These are phyloP conservation scores for Dimocarpus longan DNA, from an alignment of 345 rosid genomes.

Conservation along the genomic window DNA sequence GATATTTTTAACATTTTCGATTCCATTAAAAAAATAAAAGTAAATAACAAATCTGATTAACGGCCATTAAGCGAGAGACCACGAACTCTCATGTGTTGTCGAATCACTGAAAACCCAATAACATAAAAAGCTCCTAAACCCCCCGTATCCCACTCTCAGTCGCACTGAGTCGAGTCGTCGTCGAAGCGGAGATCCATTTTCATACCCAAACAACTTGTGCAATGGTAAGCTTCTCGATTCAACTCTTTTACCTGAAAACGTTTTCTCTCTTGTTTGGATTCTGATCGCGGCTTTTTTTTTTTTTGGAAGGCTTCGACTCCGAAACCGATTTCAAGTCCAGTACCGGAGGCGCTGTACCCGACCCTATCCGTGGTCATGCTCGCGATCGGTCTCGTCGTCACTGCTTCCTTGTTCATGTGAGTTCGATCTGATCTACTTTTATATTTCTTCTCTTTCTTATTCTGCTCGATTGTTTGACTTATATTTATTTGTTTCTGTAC, in stretches of 20 bases:
- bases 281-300: neutral
- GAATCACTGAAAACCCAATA: neutral
- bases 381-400: conserved; percentile 67
- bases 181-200: neutral
- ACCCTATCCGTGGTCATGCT: conserved; percentile 60
- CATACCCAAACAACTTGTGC: neutral
- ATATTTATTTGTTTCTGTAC: neutral
- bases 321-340: conserved; percentile 74
- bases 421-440: conserved; percentile 33
- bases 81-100: conserved; percentile 4
- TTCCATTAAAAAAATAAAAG: no score
- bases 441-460: neutral
- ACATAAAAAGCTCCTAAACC: neutral
- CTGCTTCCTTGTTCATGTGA: conserved; percentile 90
- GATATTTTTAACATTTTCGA: no score
- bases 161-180: neutral
- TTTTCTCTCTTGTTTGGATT: neutral
- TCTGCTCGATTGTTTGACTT: neutral
- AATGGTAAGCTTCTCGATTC: conserved; percentile 13
- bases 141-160: neutral
- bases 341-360: conserved; percentile 72
- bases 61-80: conserved; percentile 3
- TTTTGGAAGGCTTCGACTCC: conserved; percentile 62
- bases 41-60: neutral
- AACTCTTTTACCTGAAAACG: neutral